phyloP scores from a whole-genome alignment of 768 basidiomycete species.

The Auricularia sp. region DNA sequence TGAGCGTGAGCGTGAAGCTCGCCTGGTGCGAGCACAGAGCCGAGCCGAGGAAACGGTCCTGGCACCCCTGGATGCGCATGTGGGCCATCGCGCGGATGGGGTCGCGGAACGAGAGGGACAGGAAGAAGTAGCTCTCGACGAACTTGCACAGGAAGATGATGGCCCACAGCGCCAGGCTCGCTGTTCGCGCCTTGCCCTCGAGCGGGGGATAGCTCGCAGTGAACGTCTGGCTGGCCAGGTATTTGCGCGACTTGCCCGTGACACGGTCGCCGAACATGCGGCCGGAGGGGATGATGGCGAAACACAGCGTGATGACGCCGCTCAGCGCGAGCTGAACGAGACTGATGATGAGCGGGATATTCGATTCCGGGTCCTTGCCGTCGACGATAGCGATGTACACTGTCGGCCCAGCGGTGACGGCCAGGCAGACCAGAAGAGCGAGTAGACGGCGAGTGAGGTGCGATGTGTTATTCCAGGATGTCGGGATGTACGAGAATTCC shows the following conservation, averaged over 20 bases:
- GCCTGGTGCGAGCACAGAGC: slow-evolving; percentile 86
- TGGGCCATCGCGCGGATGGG: slow-evolving; percentile 92
- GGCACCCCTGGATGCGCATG: slow-evolving; percentile 91
- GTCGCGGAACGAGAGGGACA: slow-evolving; percentile 88
- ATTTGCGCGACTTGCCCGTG: slow-evolving; percentile 89
- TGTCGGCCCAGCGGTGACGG: slow-evolving; percentile 83
- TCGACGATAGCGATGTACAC: slow-evolving; percentile 89
- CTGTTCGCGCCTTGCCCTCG: slow-evolving; percentile 51
- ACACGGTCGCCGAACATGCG: slow-evolving; percentile 99
- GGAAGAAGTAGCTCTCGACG: slow-evolving; percentile 95
- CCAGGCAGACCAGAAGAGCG: slow-evolving; percentile 86
- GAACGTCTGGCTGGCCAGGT: slow-evolving; percentile 96
- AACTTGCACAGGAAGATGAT: slow-evolving; percentile 96
- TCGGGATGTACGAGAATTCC: slow-evolving; percentile 96
- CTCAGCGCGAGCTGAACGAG: slow-evolving; percentile 96
- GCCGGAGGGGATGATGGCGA: slow-evolving; percentile 88
- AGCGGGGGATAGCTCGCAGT: slow-evolving; percentile 88
- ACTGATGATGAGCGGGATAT: slow-evolving; percentile 81
- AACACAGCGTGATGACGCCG: slow-evolving; percentile 73
- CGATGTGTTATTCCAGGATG: slow-evolving; percentile 97
- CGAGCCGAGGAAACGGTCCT: slow-evolving; percentile 76
- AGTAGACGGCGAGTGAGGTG: slow-evolving; percentile 86
- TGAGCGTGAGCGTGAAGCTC: slow-evolving; percentile 67
- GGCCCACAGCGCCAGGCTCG: slow-evolving; percentile 76
- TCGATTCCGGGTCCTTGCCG: slow-evolving; percentile 41